Evolutionary conservation across 192 early-diverging fungal genomes (phyloP).

Genomic region (Coemansia sp.): DNA sequence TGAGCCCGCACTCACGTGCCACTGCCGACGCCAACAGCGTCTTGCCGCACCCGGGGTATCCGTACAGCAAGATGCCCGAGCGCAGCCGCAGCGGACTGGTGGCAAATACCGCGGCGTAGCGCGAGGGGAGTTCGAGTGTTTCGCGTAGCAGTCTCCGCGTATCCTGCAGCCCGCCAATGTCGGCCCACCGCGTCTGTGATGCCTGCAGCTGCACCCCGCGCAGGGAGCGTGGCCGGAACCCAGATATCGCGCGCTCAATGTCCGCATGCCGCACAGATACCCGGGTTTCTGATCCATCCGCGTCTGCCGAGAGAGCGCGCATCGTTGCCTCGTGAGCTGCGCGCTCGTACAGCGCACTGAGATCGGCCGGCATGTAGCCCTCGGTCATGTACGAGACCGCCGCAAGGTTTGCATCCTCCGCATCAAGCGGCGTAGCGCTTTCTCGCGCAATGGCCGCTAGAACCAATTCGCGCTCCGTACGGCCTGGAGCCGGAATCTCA

Average conservation of each 20-base stretch:
- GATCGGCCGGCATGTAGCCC: constrained; percentile 83
- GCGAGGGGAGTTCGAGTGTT: constrained; percentile 94
- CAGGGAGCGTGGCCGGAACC: constrained; percentile 78
- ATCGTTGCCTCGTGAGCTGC: constrained; percentile 80
- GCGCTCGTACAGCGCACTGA: constrained; percentile 75
- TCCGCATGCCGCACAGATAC: constrained; percentile 63
- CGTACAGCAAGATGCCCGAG: constrained; percentile 92
- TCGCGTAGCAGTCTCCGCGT: constrained; percentile 81
- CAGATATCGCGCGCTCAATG: constrained; percentile 71
- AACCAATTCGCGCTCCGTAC: constrained; percentile 60
- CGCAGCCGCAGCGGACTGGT: constrained; percentile 85
- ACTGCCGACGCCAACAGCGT: constrained; percentile 94
- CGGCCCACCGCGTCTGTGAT: constrained; percentile 77
- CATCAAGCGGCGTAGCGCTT: constrained; percentile 56
- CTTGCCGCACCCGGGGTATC: constrained; percentile 98
- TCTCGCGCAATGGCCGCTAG: constrained; percentile 66
- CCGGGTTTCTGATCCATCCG: not conserved
- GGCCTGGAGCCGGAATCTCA: constrained; percentile 32
- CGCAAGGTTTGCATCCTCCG: constrained; percentile 66
- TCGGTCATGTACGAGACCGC: constrained; percentile 79
- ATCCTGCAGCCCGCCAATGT: constrained; percentile 87
- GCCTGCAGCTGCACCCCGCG: constrained; percentile 77
- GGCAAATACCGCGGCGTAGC: constrained; percentile 89
- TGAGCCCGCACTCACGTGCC: constrained; percentile 94
- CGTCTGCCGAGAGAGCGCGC: constrained; percentile 47